These are phyloP conservation scores for Flaveria brownii DNA, from an alignment of 129 eudicot genomes.

Conservation along the genomic window DNA sequence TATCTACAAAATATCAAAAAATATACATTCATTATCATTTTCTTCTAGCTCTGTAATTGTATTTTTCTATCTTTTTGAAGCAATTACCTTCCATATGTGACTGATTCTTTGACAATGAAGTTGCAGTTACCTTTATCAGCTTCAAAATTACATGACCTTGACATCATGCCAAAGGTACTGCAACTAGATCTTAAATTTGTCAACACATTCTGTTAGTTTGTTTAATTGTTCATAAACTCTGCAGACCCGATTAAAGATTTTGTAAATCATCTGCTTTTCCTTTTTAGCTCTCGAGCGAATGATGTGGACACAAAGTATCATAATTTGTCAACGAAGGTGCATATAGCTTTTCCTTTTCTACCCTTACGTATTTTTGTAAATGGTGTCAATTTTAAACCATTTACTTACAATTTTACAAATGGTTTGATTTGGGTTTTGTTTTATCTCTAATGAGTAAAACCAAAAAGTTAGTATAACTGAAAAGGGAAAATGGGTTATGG, in stretches of 20 bases:
- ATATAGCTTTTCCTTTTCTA: constrained; percentile 5
- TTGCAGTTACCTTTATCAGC: constrained; percentile 84
- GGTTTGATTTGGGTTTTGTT: background rate
- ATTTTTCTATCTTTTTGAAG: background rate
- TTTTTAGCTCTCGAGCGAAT: constrained; percentile 68
- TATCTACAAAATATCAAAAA: background rate
- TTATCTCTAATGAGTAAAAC: background rate
- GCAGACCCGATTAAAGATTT: constrained; percentile 1
- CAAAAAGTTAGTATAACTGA: background rate
- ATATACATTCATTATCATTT: background rate
- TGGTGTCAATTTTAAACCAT: background rate
- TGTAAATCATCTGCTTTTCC: constrained; percentile 10
- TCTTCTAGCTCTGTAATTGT: background rate
- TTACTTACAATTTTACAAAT: background rate
- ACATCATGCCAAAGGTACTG: constrained; percentile 74
- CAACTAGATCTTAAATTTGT: background rate
- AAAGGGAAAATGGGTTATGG: too few relatives aligned
- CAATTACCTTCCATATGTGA: background rate
- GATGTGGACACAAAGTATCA: constrained; percentile 86
- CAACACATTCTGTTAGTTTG: too few relatives aligned
- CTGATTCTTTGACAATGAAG: constrained; percentile 14
- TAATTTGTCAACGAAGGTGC: constrained; percentile 74
- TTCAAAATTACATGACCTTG: constrained; percentile 67
- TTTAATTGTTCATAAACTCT: background rate
- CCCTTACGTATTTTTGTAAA: background rate